Base-by-base conservation (phyloP, 768 basidiomycete genomes). In the Suillus fuscotomentosus region DNA sequence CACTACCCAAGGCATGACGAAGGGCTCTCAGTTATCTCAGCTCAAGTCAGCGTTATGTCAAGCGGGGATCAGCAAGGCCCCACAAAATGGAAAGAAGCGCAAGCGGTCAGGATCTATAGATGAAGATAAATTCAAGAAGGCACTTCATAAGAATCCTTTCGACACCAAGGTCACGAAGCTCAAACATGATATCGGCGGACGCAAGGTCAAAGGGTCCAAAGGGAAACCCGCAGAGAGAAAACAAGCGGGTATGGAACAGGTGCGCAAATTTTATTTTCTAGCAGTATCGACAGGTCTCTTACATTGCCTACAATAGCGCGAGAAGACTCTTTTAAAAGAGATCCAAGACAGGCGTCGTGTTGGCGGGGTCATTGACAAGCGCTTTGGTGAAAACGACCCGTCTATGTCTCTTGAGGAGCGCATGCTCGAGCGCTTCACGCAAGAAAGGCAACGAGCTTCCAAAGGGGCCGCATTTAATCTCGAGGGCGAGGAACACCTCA, bases 381-480 rank as follows among this genome's bases (percentile, higher is more conserved):
- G 97, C 22, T 98, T 99, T 73, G 97, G 97, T 78, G 97, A 99
- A 84, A 89, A 93, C 72, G 89, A 99, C 66, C 89, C 95, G 2
- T 84, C 88, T 11, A 88, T 99, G 85, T 89, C 92, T n/a, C 81
- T 95, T 39, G 97, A 99, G 75, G 97, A 99, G 68, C 90, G 95
- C 66, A 98, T 98, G 90, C 83, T 98, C 43, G 95, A 97, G 76
- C 90, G 97, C 38, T 99, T 98, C 75, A 98, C 96, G 11, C 84
- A 84, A 68, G 96, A 99, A 77, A 81, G 94, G 65, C 93, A 96
- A 73, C 84, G 90, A 22, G 77, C 87, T 10, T 89, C 90, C 41
- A 92, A 89, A 76, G 88, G 89, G 48, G 82, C 80, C 10, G 81
- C 86, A 14, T 98, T 97, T 84, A 95, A 96, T 70, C 82, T 99